Evolutionary conservation across 139 green algal species (phyloP).

Genomic region (Coelastrella sp.): DNA sequence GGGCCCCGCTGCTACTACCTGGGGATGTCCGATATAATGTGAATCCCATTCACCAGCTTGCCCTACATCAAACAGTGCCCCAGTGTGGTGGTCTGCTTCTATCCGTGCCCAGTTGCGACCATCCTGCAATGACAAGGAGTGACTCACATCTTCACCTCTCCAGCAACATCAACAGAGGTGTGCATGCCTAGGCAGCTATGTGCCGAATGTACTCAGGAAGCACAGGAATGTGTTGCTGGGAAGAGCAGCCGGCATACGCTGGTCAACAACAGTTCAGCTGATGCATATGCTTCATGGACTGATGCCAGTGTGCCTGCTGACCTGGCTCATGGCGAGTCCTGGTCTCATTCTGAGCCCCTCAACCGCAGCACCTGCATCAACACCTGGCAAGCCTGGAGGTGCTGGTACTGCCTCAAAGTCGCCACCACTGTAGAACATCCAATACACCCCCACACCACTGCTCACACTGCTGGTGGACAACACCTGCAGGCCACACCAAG

Average conservation of each 20-base stretch:
- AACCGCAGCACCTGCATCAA: slow-evolving; percentile 43
- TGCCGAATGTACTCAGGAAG: not conserved
- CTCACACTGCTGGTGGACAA: slow-evolving; percentile 70
- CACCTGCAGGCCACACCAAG: slow-evolving; percentile 54
- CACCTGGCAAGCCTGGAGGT: slow-evolving; percentile 53
- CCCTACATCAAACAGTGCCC: slow-evolving; percentile 87
- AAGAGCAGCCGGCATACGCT: not conserved
- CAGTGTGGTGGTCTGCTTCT: slow-evolving; percentile 94
- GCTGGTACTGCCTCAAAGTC: slow-evolving; percentile 71
- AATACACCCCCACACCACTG: slow-evolving; percentile 89
- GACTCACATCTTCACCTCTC: too few species aligned
- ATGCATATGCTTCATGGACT: not conserved
- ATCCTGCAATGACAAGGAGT: slow-evolving; percentile 65
- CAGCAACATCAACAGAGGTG: not conserved
- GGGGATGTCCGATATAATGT: slow-evolving; percentile 79
- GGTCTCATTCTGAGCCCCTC: slow-evolving; percentile 81
- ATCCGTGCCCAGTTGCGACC: slow-evolving; percentile 96
- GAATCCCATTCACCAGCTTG: slow-evolving; percentile 86
- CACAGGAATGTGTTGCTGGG: not conserved
- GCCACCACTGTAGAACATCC: slow-evolving; percentile 95
- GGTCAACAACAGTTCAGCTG: not conserved
- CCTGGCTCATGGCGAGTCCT: slow-evolving; percentile 90
- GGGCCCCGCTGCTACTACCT: slow-evolving; percentile 80
- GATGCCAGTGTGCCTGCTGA: not conserved
- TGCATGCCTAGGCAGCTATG: not conserved